A percentile compares a stretch with the other conserved stretches of the same genome.
Evolutionary conservation across 306 rosid species (phyloP).

Genomic region (Pyrus bretschneideri): DNA sequence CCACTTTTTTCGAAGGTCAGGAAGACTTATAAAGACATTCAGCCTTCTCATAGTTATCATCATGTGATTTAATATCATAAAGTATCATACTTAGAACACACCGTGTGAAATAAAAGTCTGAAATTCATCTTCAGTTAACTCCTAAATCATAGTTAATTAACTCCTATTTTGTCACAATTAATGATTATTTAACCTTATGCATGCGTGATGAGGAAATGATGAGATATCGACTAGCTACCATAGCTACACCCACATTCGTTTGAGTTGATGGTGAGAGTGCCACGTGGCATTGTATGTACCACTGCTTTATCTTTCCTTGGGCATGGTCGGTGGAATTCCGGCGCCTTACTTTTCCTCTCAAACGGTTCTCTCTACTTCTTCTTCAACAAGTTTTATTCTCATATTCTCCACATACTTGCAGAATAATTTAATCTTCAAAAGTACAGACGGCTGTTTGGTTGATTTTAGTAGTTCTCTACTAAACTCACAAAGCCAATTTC

Average conservation of each 20-base stretch:
- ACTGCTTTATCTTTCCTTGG: constrained; percentile 63
- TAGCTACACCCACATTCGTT: constrained; percentile 16
- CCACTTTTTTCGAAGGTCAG: fast-evolving
- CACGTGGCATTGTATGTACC: constrained; percentile 62
- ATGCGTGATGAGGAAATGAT: constrained; percentile 15
- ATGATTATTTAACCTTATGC: constrained; percentile 20
- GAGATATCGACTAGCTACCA: constrained; percentile 20
- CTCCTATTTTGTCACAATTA: background rate
- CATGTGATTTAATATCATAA: too few species aligned
- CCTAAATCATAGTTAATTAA: background rate
- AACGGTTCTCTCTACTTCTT: background rate
- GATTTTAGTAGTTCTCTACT: background rate
- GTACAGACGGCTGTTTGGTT: constrained; percentile 13
- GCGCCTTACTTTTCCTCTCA: constrained; percentile 53
- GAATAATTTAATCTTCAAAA: constrained; percentile 15
- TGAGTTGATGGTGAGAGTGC: constrained; percentile 31
- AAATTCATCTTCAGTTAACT: too few species aligned
- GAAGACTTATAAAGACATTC: too few species aligned
- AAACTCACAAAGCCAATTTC: background rate
- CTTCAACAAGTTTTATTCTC: constrained; percentile 19
- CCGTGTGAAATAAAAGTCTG: too few species aligned
- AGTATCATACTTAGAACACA: too few species aligned
- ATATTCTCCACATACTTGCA: background rate
- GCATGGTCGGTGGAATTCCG: constrained; percentile 83
- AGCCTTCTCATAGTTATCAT: too few species aligned